These are phyloP conservation scores for Podospora didyma DNA, from an alignment of 495 filamentous ascomycete genomes.

Conservation along the genomic window DNA sequence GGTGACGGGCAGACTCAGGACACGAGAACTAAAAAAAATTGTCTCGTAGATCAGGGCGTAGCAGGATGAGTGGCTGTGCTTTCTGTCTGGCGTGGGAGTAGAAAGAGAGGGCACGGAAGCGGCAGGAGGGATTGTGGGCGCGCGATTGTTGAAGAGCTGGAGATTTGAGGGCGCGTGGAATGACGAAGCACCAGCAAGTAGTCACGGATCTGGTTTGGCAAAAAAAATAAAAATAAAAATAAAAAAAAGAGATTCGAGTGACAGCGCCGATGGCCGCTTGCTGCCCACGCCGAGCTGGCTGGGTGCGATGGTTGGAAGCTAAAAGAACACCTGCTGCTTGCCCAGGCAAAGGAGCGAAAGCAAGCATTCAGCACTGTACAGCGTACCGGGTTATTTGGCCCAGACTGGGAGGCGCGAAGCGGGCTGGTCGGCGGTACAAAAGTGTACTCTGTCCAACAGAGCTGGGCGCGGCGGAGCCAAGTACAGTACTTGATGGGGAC, in stretches of 20 bases:
- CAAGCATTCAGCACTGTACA: background rate
- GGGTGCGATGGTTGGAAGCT: slow-evolving; percentile 13
- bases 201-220: background rate
- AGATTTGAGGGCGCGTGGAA: slow-evolving; percentile 4
- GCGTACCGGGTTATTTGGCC: background rate
- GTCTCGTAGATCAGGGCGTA: slow-evolving; percentile 11
- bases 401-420: background rate
- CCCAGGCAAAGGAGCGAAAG: slow-evolving; percentile 1
- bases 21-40: slow-evolving; percentile 14
- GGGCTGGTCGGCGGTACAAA: background rate
- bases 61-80: slow-evolving; percentile 11
- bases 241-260: slow-evolving; percentile 15
- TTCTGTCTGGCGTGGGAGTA: background rate
- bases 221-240: slow-evolving; percentile 23
- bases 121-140: slow-evolving; percentile 8
- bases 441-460: background rate
- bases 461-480: background rate
- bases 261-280: slow-evolving; percentile 12
- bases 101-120: background rate
- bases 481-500: background rate
- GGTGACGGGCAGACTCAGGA: slow-evolving; percentile 10
- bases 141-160: background rate
- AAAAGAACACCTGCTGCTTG: slow-evolving; percentile 4
- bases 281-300: slow-evolving; percentile 6
- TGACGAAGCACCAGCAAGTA: background rate